These are phyloP conservation scores for Colletotrichum magnum DNA, from an alignment of 2,329 filamentous ascomycete species.

Conservation along the genomic window DNA sequence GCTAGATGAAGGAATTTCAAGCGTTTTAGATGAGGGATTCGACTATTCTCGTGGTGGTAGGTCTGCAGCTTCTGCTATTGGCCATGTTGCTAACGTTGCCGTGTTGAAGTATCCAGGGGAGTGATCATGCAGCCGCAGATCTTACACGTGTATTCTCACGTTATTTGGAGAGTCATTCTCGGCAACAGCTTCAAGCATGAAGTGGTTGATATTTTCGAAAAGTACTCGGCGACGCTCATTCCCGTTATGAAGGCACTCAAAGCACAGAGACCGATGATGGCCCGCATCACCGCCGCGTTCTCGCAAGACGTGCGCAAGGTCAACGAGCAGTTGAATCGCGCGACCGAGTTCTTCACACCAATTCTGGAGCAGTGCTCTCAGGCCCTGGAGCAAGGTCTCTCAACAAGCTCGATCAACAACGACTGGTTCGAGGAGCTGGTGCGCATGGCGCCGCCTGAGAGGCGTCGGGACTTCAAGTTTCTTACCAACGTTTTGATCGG, in stretches of 20 bases:
- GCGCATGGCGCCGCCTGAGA: slow-evolving; percentile 27
- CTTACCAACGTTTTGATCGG: slow-evolving; percentile 37
- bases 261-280: slow-evolving; percentile 30
- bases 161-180: slow-evolving; percentile 31
- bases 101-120: background rate
- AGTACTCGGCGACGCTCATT: slow-evolving; percentile 31
- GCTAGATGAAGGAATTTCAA: slow-evolving; percentile 27
- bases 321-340: slow-evolving; percentile 21
- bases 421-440: slow-evolving; percentile 33
- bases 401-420: slow-evolving; percentile 1
- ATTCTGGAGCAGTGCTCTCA: slow-evolving; percentile 18
- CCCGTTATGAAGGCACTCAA: slow-evolving; percentile 33
- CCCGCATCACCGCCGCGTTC: slow-evolving; percentile 30
- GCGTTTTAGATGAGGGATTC: background rate
- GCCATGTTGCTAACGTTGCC: background rate
- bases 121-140: slow-evolving; percentile 36
- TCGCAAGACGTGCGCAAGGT: slow-evolving; percentile 28
- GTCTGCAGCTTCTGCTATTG: background rate
- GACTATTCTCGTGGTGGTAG: slow-evolving; percentile 5
- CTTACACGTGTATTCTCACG: slow-evolving; percentile 31
- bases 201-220: slow-evolving; percentile 26
- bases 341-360: slow-evolving; percentile 17
- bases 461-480: slow-evolving; percentile 26
- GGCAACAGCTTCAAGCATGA: slow-evolving; percentile 19
- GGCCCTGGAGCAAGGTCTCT: slow-evolving; percentile 4